Evolutionary conservation across 1,284 basidiomycete species (phyloP).

Genomic region (Heterobasidion occidentale): DNA sequence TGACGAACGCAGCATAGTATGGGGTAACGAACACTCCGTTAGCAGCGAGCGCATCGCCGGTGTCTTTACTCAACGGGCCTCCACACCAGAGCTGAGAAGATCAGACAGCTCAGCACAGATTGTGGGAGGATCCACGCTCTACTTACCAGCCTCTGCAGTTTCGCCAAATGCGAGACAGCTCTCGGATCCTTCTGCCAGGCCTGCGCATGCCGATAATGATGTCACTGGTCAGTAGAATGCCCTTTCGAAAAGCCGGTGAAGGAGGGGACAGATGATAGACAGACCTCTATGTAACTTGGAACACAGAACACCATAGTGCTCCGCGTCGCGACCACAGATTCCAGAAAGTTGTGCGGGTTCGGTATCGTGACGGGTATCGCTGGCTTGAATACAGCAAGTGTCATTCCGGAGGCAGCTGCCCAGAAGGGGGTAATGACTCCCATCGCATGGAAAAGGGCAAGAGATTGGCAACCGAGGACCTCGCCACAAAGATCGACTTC

Average conservation of each 20-base stretch:
- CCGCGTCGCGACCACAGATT: slow-evolving; percentile 5
- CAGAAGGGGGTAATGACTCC: slow-evolving; percentile 2
- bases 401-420: not conserved
- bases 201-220: not conserved
- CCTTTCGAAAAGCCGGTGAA: not conserved
- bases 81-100: slow-evolving; percentile 12
- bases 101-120: not conserved
- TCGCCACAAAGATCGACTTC: slow-evolving; percentile 15
- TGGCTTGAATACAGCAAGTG: not conserved
- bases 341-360: slow-evolving; percentile 6
- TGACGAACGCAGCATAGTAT: too few relatives aligned
- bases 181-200: not conserved
- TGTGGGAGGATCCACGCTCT: not conserved
- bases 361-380: not conserved
- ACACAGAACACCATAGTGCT: not conserved
- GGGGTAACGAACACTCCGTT: too few relatives aligned
- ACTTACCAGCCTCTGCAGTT: slow-evolving; percentile 11
- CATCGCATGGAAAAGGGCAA: slow-evolving; percentile 19
- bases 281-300: not conserved
- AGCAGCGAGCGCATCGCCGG: slow-evolving; percentile 9
- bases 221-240: not conserved
- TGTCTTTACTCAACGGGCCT: slow-evolving; percentile 11
- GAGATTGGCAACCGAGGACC: slow-evolving; percentile 12
- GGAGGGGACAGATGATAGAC: too few relatives aligned
- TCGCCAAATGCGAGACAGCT: not conserved